phyloP scores from a whole-genome alignment of 2,329 filamentous ascomycete species.

The Arthrobotrys sinensis region DNA sequence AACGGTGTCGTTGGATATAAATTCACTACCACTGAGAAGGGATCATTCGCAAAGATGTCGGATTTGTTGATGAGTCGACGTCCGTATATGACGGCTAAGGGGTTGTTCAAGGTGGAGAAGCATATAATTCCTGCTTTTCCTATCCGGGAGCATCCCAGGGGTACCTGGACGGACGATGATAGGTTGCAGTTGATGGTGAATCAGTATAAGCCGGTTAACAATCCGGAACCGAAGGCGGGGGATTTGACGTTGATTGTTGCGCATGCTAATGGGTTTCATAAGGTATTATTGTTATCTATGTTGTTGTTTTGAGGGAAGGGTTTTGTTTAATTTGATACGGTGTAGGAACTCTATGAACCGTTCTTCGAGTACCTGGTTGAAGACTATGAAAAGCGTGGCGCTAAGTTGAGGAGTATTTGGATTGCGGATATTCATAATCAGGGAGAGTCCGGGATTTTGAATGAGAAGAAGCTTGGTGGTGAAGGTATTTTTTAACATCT shows the following conservation, averaged over 20 bases:
- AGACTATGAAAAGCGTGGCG: constrained; percentile 73
- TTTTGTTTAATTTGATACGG: constrained; percentile 33
- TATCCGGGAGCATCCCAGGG: constrained; percentile 84
- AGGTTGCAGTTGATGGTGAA: constrained; percentile 82
- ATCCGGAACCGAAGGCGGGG: constrained; percentile 77
- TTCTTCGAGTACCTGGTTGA: constrained; percentile 86
- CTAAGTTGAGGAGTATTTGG: constrained; percentile 86
- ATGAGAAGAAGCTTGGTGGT: constrained; percentile 82
- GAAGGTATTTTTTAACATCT: constrained; percentile 73
- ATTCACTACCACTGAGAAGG: neutral
- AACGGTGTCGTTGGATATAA: neutral
- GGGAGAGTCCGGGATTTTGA: constrained; percentile 82
- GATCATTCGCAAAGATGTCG: constrained; percentile 19
- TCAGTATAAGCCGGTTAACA: constrained; percentile 85
- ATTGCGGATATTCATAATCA: constrained; percentile 91
- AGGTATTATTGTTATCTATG: constrained; percentile 69
- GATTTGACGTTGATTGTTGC: constrained; percentile 88
- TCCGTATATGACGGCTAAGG: constrained; percentile 66
- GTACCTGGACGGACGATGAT: constrained; percentile 76
- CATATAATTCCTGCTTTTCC: constrained; percentile 82
- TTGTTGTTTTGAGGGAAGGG: constrained; percentile 66
- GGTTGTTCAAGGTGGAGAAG: constrained; percentile 77
- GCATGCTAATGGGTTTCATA: constrained; percentile 94
- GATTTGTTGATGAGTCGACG: constrained; percentile 20
- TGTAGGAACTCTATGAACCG: constrained; percentile 89